Conservation (phyloP, 1,284 basidiomycete genomes). For the Agaricales sp. region DNA sequence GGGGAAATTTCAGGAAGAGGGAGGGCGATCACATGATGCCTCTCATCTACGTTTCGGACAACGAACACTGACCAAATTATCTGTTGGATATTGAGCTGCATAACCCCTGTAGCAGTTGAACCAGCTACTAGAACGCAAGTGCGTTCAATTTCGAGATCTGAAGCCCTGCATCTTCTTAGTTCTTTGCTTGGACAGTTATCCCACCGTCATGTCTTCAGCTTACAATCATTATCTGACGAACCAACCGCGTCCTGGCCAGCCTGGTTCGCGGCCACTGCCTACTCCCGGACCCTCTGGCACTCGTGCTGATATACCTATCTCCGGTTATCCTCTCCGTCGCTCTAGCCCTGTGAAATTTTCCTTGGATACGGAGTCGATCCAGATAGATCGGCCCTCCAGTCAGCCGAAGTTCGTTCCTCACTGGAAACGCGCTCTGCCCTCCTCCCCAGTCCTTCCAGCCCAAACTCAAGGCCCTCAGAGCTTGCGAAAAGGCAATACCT, state of each 20-base stretch:
- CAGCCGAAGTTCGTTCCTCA: constrained; percentile 13
- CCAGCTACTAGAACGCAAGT: constrained; percentile 1
- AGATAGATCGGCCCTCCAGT: constrained; percentile 21
- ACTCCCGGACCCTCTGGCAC: neutral
- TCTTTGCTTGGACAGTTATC: neutral
- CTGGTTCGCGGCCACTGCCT: neutral
- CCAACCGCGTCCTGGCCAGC: neutral
- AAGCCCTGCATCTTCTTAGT: neutral
- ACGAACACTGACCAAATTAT: no score
- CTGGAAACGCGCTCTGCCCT: constrained; percentile 18
- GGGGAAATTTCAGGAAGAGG: no score
- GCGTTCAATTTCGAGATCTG: neutral
- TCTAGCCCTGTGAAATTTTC: neutral
- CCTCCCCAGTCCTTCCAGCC: constrained; percentile 12
- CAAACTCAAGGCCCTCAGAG: neutral
- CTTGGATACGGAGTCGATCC: constrained; percentile 10
- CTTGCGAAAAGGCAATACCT: neutral
- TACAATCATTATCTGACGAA: neutral
- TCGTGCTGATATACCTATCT: neutral
- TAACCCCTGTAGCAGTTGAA: neutral
- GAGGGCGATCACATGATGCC: no score
- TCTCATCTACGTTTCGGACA: no score
- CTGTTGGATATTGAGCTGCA: no score
- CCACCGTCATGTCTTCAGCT: neutral
- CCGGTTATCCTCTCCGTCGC: neutral